phyloP scores from a whole-genome alignment of 495 filamentous ascomycete genomes.

The Daldinia childiae region DNA sequence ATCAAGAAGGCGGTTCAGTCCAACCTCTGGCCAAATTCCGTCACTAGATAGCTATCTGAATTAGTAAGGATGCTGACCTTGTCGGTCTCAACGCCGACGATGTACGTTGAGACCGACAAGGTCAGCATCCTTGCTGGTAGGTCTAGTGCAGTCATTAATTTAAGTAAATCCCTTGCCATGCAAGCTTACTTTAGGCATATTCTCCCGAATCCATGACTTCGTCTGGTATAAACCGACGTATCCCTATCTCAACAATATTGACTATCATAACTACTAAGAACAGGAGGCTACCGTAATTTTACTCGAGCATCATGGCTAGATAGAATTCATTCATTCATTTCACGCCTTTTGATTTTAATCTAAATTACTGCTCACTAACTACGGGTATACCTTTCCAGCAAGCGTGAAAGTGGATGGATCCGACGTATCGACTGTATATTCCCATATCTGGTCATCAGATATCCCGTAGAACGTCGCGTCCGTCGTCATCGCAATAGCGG shows the following conservation, averaged over 20 bases:
- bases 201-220: not conserved
- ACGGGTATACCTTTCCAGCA: conserved; percentile 32
- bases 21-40: not conserved
- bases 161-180: not conserved
- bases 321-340: not conserved
- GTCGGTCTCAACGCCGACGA: not conserved
- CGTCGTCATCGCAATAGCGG: conserved; percentile 36
- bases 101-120: not conserved
- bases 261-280: too few species aligned
- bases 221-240: too few species aligned
- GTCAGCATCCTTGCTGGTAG: not conserved
- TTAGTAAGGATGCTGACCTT: not conserved
- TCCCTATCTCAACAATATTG: too few species aligned
- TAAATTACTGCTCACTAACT: not conserved
- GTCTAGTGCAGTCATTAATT: not conserved
- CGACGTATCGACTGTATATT: conserved; percentile 32
- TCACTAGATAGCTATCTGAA: not conserved
- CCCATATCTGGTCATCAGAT: conserved; percentile 38
- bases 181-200: not conserved
- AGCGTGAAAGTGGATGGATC: conserved; percentile 33
- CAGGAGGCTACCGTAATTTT: not conserved
- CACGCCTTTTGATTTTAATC: not conserved
- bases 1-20: not conserved
- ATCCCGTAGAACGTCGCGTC: conserved; percentile 41
- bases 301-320: not conserved